phyloP scores from a whole-genome alignment of 352 stramenopile species.

The Plasmopara halstedii region DNA sequence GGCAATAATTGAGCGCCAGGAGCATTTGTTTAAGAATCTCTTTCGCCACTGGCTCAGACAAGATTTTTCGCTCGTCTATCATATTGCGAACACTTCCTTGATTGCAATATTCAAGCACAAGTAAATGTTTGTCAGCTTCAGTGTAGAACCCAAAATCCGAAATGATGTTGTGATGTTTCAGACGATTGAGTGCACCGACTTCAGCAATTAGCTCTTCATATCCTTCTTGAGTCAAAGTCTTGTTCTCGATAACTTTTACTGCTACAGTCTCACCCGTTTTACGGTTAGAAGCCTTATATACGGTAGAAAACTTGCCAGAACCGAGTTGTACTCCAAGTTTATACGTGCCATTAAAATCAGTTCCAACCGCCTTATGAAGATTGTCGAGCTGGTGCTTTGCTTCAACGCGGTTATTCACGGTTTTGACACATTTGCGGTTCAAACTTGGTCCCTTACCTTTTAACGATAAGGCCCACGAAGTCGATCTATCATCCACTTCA shows the following conservation, averaged over 20 bases:
- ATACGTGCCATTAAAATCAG: constrained; percentile 54
- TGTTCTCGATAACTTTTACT: constrained; percentile 60
- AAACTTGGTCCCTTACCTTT: constrained; percentile 14
- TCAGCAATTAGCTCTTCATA: constrained; percentile 63
- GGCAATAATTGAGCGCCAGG: constrained; percentile 77
- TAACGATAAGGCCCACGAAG: constrained; percentile 19
- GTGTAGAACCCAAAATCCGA: constrained; percentile 74
- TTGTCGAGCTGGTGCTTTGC: constrained; percentile 6
- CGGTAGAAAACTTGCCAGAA: constrained; percentile 50
- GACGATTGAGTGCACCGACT: constrained; percentile 50
- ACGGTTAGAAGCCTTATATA: constrained; percentile 41
- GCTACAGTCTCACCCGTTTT: constrained; percentile 37
- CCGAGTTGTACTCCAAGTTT: constrained; percentile 49
- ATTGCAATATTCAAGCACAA: constrained; percentile 84
- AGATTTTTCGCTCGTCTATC: constrained; percentile 46
- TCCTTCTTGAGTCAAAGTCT: constrained; percentile 36
- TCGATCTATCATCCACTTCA: constrained; percentile 28
- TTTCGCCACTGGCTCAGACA: constrained; percentile 63
- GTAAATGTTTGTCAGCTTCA: constrained; percentile 63
- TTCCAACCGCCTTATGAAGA: neutral
- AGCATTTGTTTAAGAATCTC: constrained; percentile 71
- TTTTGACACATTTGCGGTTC: constrained; percentile 26
- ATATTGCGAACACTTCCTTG: constrained; percentile 76
- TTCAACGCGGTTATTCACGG: constrained; percentile 26
- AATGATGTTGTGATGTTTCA: constrained; percentile 82